Evolutionary conservation across 306 rosid genomes (phyloP).

Genomic region (Potentilla sterilis): DNA sequence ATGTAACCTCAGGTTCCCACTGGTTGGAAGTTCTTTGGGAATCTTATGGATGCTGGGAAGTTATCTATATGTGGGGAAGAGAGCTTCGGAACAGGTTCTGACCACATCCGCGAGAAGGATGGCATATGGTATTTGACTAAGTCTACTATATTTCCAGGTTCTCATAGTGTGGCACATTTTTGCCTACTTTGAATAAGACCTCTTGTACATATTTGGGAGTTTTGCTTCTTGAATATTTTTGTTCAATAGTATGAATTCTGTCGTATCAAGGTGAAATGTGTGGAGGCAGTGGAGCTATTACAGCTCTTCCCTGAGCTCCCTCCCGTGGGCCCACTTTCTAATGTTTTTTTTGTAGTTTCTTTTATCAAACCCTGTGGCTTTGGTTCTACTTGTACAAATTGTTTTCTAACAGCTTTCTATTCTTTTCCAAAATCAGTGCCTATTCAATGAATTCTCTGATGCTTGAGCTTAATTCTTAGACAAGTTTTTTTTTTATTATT

Average conservation of each 20-base stretch:
- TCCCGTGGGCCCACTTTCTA: neutral
- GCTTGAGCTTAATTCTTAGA: neutral
- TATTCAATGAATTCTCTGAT: neutral
- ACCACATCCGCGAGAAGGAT: slow-evolving; percentile 98
- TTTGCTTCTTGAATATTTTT: slow-evolving; percentile 1
- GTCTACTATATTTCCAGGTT: slow-evolving; percentile 14
- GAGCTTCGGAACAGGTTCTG: slow-evolving; percentile 98
- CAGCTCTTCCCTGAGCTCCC: neutral
- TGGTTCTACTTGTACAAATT: neutral
- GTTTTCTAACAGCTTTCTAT: neutral
- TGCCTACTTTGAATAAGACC: neutral
- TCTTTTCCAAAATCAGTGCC: neutral
- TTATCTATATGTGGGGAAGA: slow-evolving; percentile 96
- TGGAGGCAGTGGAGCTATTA: neutral
- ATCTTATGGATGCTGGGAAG: slow-evolving; percentile 97
- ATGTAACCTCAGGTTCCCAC: slow-evolving; percentile 77
- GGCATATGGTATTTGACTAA: slow-evolving; percentile 79
- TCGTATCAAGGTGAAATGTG: neutral
- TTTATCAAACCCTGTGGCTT: neutral
- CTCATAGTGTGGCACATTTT: neutral
- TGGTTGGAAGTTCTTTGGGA: slow-evolving; percentile 98
- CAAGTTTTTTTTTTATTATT: neutral
- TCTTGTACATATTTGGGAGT: neutral
- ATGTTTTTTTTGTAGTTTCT: neutral
- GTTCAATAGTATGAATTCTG: neutral